Evolutionary conservation across 148 eudicot species (phyloP).

Genomic region (Rhododendron ferrugineum): DNA sequence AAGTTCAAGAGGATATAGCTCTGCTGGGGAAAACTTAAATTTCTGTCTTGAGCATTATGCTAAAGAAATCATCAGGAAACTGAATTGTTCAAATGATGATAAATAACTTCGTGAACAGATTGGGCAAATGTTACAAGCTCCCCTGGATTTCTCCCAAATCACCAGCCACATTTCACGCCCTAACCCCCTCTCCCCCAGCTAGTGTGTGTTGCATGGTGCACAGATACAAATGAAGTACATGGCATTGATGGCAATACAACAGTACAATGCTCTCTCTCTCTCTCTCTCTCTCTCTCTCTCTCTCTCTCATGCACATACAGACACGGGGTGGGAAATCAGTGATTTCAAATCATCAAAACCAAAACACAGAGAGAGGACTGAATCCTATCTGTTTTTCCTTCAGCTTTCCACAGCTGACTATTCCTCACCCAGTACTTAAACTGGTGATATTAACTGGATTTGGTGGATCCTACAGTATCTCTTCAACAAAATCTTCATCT

Average conservation of each 20-base stretch:
- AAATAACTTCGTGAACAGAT: background rate
- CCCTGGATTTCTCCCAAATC: background rate
- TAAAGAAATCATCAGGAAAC: background rate
- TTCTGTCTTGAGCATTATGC: background rate
- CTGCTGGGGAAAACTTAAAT: no score
- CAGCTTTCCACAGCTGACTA: constrained; percentile 6
- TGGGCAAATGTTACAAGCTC: background rate
- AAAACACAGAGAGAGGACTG: background rate
- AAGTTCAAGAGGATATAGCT: background rate
- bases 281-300: background rate
- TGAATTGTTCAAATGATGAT: background rate
- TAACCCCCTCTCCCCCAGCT: background rate
- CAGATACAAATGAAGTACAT: background rate
- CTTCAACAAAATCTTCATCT: background rate
- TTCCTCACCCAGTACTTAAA: background rate
- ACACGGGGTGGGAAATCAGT: background rate
- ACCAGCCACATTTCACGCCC: background rate
- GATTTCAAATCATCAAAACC: background rate
- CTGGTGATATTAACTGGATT: constrained; percentile 8
- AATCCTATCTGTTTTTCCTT: background rate
- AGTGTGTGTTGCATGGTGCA: background rate
- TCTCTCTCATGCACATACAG: background rate
- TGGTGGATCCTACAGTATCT: constrained; percentile 3
- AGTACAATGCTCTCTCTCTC: background rate
- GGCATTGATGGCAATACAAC: background rate